Evolutionary conservation across 371 early-diverging fungal species (phyloP).

Genomic region (Mortierella sp.): DNA sequence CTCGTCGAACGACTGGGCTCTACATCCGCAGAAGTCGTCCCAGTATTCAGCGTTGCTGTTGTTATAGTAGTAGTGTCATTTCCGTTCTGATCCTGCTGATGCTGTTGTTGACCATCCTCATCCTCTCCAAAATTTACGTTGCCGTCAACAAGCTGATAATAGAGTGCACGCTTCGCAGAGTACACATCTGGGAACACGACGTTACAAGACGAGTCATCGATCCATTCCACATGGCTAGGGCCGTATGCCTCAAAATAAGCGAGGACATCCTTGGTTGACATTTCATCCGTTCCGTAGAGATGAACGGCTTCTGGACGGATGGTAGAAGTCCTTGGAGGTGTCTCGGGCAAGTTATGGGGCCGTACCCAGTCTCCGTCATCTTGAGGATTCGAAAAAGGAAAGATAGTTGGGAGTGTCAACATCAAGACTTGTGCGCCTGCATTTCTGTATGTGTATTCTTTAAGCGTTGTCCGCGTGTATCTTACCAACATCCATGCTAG

Average conservation of each 20-base stretch:
- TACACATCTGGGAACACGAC: slow-evolving; percentile 38
- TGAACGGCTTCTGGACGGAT: slow-evolving; percentile 55
- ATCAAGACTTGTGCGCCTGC: too few species aligned
- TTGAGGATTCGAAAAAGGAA: neutral
- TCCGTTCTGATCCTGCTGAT: neutral
- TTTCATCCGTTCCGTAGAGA: slow-evolving; percentile 64
- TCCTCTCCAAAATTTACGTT: slow-evolving; percentile 49
- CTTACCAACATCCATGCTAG: slow-evolving; percentile 51
- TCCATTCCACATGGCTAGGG: slow-evolving; percentile 67
- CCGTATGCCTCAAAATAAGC: slow-evolving; percentile 57
- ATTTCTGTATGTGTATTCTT: too few species aligned
- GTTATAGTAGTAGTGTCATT: neutral
- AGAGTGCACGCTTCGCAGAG: slow-evolving; percentile 56
- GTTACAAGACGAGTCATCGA: slow-evolving; percentile 68
- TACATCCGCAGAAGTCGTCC: slow-evolving; percentile 14
- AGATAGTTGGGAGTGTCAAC: too few species aligned
- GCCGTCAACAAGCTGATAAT: slow-evolving; percentile 45
- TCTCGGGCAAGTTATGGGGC: slow-evolving; percentile 33
- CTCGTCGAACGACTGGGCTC: slow-evolving; percentile 47
- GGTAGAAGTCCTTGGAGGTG: slow-evolving; percentile 43
- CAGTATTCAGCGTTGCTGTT: neutral
- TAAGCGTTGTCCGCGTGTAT: neutral
- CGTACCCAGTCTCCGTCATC: slow-evolving; percentile 29
- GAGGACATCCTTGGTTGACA: slow-evolving; percentile 67
- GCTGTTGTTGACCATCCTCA: slow-evolving; percentile 8